These are phyloP conservation scores for Neonectria hederae DNA, from an alignment of 2,329 filamentous ascomycete genomes.

Conservation along the genomic window DNA sequence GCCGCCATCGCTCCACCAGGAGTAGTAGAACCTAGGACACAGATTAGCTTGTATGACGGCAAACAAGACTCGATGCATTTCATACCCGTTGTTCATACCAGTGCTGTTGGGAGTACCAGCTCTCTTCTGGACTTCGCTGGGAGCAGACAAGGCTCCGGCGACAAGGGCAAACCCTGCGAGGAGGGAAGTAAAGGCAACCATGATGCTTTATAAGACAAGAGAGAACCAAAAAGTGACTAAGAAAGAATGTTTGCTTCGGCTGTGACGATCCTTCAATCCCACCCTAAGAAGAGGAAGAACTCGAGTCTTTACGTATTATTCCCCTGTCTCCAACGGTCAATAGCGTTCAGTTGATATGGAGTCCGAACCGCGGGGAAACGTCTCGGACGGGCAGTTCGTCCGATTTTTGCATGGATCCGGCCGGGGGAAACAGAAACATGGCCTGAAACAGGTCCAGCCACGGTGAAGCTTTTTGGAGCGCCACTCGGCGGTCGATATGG, in stretches of 20 bases:
- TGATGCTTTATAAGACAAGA: conserved; percentile 22
- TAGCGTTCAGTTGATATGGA: conserved; percentile 9
- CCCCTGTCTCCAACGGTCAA: conserved; percentile 14
- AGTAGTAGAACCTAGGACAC: conserved; percentile 52
- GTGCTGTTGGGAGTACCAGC: conserved; percentile 47
- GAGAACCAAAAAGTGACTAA: background rate
- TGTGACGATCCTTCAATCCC: background rate
- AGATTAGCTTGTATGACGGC: background rate
- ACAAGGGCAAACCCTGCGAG: conserved; percentile 39
- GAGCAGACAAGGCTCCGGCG: conserved; percentile 31
- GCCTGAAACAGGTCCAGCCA: conserved; percentile 34
- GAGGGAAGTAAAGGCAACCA: conserved; percentile 41
- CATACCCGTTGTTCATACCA: conserved; percentile 49
- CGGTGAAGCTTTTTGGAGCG: conserved; percentile 13
- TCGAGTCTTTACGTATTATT: background rate
- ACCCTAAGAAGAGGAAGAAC: background rate
- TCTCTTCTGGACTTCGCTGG: conserved; percentile 39
- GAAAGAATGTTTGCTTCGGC: background rate
- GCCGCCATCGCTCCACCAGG: conserved; percentile 58
- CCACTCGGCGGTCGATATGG: conserved; percentile 22
- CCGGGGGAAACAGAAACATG: conserved; percentile 18
- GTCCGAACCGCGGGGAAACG: background rate
- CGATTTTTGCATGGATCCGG: conserved; percentile 19
- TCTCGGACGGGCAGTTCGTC: conserved; percentile 13
- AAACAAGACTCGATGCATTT: background rate